Percentiles rank a stretch among this genome's conserved stretches.
Conservation (phyloP, 1,139 yeast genomes). For the Kodamaea suecica region DNA sequence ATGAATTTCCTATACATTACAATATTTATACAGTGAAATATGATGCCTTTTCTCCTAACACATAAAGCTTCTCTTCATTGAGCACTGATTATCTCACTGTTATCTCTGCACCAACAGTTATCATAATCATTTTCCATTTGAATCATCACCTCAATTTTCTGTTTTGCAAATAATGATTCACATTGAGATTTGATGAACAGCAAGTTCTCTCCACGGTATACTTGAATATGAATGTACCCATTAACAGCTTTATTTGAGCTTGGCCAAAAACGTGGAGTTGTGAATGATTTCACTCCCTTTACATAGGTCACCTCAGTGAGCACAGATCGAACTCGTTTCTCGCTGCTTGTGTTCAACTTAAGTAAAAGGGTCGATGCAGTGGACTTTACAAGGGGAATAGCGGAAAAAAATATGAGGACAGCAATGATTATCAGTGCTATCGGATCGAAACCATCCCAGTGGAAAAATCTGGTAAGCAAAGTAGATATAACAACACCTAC, state of each 20-base stretch:
- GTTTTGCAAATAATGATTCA: slow-evolving; percentile 39
- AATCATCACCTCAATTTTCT: slow-evolving; percentile 48
- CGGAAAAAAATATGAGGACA: slow-evolving; percentile 69
- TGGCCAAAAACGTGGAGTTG: slow-evolving; percentile 93
- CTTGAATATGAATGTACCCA: slow-evolving; percentile 69
- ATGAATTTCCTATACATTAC: too few species aligned
- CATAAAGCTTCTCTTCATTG: too few species aligned
- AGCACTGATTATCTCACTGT: neutral
- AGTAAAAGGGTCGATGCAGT: slow-evolving; percentile 74
- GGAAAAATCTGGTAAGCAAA: slow-evolving; percentile 53
- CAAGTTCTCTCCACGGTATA: slow-evolving; percentile 64
- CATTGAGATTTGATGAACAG: slow-evolving; percentile 60
- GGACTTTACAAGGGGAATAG: slow-evolving; percentile 78
- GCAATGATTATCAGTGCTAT: slow-evolving; percentile 89
- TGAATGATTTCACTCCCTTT: slow-evolving; percentile 79
- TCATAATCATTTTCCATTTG: slow-evolving; percentile 61
- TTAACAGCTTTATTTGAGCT: slow-evolving; percentile 40
- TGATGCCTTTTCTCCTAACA: too few species aligned
- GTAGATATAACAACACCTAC: slow-evolving; percentile 95
- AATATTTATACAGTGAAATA: neutral
- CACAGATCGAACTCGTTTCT: slow-evolving; percentile 57
- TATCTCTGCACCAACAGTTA: slow-evolving; percentile 54
- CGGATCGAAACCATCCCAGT: slow-evolving; percentile 79
- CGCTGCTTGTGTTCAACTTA: slow-evolving; percentile 52
- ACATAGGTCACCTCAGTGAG: slow-evolving; percentile 65